Percentiles rank a stretch among this genome's conserved stretches.
Evolutionary conservation across 2,329 filamentous ascomycete genomes (phyloP).

Genomic region (Paecilomyces sp.): DNA sequence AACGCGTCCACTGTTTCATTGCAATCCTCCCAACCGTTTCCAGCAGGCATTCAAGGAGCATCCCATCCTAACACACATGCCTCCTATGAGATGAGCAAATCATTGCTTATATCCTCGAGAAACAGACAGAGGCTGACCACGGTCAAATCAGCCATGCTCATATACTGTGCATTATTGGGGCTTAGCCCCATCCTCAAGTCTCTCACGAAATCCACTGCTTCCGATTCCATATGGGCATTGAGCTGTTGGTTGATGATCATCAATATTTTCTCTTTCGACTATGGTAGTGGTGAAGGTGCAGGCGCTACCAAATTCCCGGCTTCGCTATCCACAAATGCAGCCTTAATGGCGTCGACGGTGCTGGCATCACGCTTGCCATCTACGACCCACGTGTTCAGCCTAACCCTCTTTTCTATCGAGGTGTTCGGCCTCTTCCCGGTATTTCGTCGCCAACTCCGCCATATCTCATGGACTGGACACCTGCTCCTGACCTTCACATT

Average conservation of each 20-base stretch:
- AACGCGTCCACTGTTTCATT: constrained; percentile 52
- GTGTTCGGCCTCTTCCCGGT: constrained; percentile 98
- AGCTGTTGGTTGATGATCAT: constrained; percentile 87
- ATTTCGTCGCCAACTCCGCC: constrained; percentile 79
- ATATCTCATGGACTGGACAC: constrained; percentile 76
- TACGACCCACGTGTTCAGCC: constrained; percentile 87
- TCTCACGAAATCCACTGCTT: constrained; percentile 84
- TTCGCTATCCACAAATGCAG: constrained; percentile 84
- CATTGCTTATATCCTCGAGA: constrained; percentile 41
- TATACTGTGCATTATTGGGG: constrained; percentile 86
- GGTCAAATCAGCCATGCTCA: constrained; percentile 84
- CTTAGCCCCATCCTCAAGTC: constrained; percentile 94
- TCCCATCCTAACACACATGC: constrained; percentile 12
- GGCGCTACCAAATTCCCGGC: constrained; percentile 46
- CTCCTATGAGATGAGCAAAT: constrained; percentile 15
- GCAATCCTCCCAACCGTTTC: constrained; percentile 34
- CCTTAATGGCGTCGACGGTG: constrained; percentile 92
- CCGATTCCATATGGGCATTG: constrained; percentile 95
- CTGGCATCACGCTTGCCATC: constrained; percentile 81
- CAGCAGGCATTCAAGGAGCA: constrained; percentile 10
- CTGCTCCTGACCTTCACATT: constrained; percentile 66
- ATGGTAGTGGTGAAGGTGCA: constrained; percentile 55
- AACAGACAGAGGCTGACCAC: constrained; percentile 66
- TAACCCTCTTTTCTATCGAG: constrained; percentile 94
- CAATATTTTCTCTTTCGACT: constrained; percentile 98